These are phyloP conservation scores for Leptographium lundbergii DNA, from an alignment of 2,329 filamentous ascomycete species.

Conservation along the genomic window DNA sequence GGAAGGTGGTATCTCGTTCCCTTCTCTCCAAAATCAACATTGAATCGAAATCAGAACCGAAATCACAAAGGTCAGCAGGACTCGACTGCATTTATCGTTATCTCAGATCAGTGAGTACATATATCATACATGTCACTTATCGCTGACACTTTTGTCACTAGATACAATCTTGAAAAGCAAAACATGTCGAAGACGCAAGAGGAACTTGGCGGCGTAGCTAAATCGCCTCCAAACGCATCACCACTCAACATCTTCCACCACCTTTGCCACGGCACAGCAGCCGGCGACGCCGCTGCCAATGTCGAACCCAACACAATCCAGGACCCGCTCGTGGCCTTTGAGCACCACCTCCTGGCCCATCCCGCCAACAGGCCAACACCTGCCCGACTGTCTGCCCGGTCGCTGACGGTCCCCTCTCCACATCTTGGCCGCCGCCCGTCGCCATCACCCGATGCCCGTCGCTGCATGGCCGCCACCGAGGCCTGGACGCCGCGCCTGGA, in stretches of 20 bases:
- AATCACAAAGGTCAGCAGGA: too few species aligned
- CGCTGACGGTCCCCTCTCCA: not conserved
- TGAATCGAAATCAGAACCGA: not conserved
- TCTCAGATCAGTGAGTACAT: not conserved
- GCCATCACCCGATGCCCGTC: slow-evolving; percentile 12
- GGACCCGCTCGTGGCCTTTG: slow-evolving; percentile 5
- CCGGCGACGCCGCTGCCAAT: not conserved
- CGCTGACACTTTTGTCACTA: not conserved
- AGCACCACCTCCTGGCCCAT: slow-evolving; percentile 4
- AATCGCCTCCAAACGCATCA: not conserved
- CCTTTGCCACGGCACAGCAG: not conserved
- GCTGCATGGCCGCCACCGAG: slow-evolving; percentile 23
- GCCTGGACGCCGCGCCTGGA: slow-evolving; percentile 35
- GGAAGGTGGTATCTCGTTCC: not conserved
- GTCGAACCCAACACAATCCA: not conserved
- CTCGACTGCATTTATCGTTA: too few species aligned
- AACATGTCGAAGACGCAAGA: not conserved
- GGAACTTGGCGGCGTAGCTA: not conserved
- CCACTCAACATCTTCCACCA: not conserved
- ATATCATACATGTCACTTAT: not conserved
- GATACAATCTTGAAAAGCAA: not conserved
- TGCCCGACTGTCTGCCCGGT: not conserved
- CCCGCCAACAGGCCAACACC: not conserved
- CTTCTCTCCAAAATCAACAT: not conserved
- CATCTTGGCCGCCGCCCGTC: slow-evolving; percentile 1